phyloP scores from a whole-genome alignment of 225 moss, liverwort and hornwort species.

The Ulota crispa region DNA sequence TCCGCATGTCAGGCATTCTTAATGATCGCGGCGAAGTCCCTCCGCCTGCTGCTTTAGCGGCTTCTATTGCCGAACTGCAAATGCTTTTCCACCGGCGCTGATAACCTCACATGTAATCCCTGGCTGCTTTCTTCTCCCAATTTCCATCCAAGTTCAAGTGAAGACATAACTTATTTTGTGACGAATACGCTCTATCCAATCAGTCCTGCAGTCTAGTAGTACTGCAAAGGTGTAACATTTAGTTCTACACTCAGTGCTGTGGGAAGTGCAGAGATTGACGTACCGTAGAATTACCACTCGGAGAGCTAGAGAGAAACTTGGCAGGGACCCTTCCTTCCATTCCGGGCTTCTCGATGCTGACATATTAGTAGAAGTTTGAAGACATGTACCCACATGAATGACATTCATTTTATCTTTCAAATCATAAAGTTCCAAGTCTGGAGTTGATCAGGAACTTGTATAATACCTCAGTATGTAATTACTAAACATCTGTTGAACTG shows the following conservation, averaged over 20 bases:
- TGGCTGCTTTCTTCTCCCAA: background rate
- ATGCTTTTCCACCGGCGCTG: slow-evolving; percentile 40
- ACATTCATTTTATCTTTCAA: background rate
- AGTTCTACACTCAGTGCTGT: background rate
- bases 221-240: background rate
- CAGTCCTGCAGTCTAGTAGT: background rate
- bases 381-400: background rate
- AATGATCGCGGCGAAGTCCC: slow-evolving; percentile 40
- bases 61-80: slow-evolving; percentile 46
- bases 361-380: background rate
- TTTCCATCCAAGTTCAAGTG: background rate
- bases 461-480: too few species aligned
- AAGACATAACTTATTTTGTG: background rate
- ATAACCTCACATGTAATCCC: background rate
- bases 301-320: slow-evolving; percentile 14
- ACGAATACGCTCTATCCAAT: background rate
- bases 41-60: slow-evolving; percentile 41
- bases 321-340: slow-evolving; percentile 36
- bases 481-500: too few species aligned
- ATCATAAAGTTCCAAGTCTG: background rate
- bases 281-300: background rate
- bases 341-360: slow-evolving; percentile 29
- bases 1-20: slow-evolving; percentile 42
- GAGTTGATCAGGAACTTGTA: too few species aligned
- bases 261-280: background rate